phyloP scores from a whole-genome alignment of 2,329 filamentous ascomycete species.

The Colletotrichum cordylinicola region DNA sequence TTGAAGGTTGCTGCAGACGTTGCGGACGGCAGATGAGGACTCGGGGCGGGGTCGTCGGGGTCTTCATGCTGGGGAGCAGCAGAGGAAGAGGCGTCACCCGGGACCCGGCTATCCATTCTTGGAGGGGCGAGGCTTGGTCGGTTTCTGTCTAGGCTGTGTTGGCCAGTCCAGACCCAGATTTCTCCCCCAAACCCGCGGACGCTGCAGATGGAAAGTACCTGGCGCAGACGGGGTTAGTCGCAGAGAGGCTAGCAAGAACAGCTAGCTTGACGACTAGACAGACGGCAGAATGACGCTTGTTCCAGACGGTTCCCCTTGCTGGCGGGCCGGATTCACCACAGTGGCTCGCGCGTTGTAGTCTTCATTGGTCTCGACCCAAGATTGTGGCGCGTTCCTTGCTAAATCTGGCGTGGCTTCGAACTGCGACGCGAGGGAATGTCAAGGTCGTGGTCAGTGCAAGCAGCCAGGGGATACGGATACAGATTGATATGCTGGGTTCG shows the following conservation, averaged over 20 bases:
- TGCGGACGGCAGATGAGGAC: not conserved
- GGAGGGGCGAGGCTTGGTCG: not conserved
- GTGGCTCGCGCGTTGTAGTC: constrained; percentile 2
- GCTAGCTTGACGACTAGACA: not conserved
- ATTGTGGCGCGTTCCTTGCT: constrained; percentile 14
- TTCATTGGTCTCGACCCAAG: constrained; percentile 5
- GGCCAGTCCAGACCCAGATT: not conserved
- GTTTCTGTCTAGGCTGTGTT: constrained; percentile 11
- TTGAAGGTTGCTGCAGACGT: not conserved
- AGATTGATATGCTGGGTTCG: not conserved
- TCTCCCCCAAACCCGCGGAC: not conserved
- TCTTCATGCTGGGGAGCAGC: constrained; percentile 10
- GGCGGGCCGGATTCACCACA: constrained; percentile 19
- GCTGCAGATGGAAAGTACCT: not conserved
- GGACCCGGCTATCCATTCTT: constrained; percentile 8
- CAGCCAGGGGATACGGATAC: not conserved
- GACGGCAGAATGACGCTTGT: constrained; percentile 6
- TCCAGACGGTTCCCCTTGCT: constrained; percentile 1
- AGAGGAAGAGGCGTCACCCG: constrained; percentile 10
- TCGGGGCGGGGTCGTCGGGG: constrained; percentile 1
- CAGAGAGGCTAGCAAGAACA: not conserved
- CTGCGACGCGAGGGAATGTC: not conserved
- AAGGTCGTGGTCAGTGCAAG: not conserved
- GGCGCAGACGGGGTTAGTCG: not conserved
- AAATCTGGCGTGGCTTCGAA: not conserved